Evolutionary conservation across 2,329 filamentous ascomycete genomes (phyloP).

Genomic region (Myriangium duriaei): DNA sequence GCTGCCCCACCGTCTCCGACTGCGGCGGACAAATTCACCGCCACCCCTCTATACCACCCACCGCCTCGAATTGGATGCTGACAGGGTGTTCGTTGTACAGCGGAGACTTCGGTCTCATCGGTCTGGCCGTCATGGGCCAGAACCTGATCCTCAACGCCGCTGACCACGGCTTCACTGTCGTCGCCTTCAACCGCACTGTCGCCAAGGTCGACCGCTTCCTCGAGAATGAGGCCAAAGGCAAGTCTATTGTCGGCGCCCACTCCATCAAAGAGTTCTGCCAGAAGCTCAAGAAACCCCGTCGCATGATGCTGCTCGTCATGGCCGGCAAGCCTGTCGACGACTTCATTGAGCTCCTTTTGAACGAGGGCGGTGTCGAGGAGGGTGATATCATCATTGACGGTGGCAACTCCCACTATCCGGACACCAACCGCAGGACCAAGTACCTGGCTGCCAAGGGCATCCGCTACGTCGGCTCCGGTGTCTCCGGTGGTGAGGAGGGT

Average conservation of each 20-base stretch:
- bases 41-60: too few species aligned
- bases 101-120: conserved; percentile 43
- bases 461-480: conserved; percentile 90
- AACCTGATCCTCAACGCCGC: conserved; percentile 44
- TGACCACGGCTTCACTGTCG: conserved; percentile 72
- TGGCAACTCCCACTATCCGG: conserved; percentile 98
- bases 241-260: conserved; percentile 88
- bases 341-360: conserved; percentile 90
- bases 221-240: conserved; percentile 48
- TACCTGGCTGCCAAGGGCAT: conserved; percentile 82
- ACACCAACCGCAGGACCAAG: conserved; percentile 91
- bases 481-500: conserved; percentile 98
- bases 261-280: conserved; percentile 84
- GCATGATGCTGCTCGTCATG: conserved; percentile 98
- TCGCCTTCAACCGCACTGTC: conserved; percentile 97
- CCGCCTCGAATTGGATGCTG: conserved; percentile 13
- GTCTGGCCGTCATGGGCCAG: conserved; percentile 40
- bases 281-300: conserved; percentile 95
- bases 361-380: conserved; percentile 52
- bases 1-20: background rate
- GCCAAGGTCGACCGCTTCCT: conserved; percentile 76
- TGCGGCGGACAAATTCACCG: conserved; percentile 3
- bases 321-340: conserved; percentile 95
- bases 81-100: conserved; percentile 19
- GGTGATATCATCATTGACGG: conserved; percentile 99